Percentiles rank a stretch among this genome's conserved stretches.
Conservation (phyloP, 192 early-diverging fungal species). For the Mortierella claussenii region DNA sequence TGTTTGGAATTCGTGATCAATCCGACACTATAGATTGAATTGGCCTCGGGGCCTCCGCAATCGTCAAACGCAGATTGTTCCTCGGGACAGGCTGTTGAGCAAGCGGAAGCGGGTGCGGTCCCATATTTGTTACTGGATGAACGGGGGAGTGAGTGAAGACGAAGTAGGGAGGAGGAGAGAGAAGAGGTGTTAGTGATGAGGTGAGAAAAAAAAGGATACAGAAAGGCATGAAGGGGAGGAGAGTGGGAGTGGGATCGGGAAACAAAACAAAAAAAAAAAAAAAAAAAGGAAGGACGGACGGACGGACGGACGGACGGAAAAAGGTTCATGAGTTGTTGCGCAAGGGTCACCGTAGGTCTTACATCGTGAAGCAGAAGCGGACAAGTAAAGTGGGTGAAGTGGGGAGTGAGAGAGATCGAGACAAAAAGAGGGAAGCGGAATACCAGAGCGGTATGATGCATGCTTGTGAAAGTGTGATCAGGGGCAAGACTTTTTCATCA, state of each 20-base stretch:
- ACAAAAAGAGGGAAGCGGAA: too few relatives aligned
- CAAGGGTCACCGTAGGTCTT: background rate
- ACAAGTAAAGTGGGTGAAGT: background rate
- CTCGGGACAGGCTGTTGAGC: slow-evolving; percentile 29
- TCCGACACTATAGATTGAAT: slow-evolving; percentile 26
- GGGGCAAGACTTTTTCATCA: too few relatives aligned
- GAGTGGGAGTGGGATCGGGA: background rate
- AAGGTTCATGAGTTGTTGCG: background rate
- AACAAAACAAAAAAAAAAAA: slow-evolving; percentile 1
- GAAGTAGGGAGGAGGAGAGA: background rate
- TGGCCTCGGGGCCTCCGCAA: slow-evolving; percentile 39
- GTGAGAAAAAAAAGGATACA: background rate
- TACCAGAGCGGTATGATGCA: too few relatives aligned
- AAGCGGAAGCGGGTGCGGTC: slow-evolving; percentile 17
- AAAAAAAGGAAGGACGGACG: background rate
- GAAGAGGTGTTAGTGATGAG: background rate
- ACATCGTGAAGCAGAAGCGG: background rate
- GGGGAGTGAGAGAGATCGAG: background rate
- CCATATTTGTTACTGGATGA: slow-evolving; percentile 33
- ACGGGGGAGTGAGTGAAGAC: background rate
- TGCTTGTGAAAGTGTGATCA: too few relatives aligned
- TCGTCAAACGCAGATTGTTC: slow-evolving; percentile 35
- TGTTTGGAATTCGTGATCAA: slow-evolving; percentile 5
- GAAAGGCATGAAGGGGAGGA: background rate
- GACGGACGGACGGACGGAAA: background rate